Percentiles rank a stretch among this genome's conserved stretches.
Conservation (phyloP, 169 alveolate genomes). For the Babesia caballi region DNA sequence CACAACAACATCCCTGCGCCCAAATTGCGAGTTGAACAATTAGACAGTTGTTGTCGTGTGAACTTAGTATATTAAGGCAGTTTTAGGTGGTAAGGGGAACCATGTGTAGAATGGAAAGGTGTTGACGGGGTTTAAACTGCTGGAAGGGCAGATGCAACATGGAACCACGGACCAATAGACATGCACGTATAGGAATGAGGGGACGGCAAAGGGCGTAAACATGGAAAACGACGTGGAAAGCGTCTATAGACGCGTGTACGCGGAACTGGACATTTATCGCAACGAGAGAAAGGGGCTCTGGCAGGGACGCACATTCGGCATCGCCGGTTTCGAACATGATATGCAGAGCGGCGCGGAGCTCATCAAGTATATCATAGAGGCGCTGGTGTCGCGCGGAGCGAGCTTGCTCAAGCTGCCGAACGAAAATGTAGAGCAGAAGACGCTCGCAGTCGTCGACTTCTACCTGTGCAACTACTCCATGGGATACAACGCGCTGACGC, state of each 20-base stretch:
- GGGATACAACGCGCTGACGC: constrained; percentile 27
- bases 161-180: too few relatives aligned
- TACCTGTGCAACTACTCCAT: constrained; percentile 57
- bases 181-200: too few relatives aligned
- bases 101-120: too few relatives aligned
- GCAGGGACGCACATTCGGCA: constrained; percentile 38
- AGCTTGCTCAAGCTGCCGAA: constrained; percentile 47
- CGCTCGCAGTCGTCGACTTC: constrained; percentile 10
- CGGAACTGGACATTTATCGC: constrained; percentile 7
- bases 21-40: too few relatives aligned
- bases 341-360: constrained; percentile 42
- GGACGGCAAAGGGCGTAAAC: neutral
- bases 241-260: constrained; percentile 33
- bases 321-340: constrained; percentile 57
- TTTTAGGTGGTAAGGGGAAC: too few relatives aligned
- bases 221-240: constrained; percentile 30
- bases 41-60: too few relatives aligned
- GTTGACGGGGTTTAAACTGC: too few relatives aligned
- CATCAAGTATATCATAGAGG: constrained; percentile 6
- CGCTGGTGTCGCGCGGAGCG: constrained; percentile 53
- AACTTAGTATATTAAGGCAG: too few relatives aligned
- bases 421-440: constrained; percentile 20
- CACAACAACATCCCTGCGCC: too few relatives aligned
- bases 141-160: too few relatives aligned
- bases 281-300: constrained; percentile 48